Evolutionary conservation across 1,139 yeast species (phyloP), one percentile per base, ranked within the genome.

Genomic region (Yamadazyma siamensis): DNA sequence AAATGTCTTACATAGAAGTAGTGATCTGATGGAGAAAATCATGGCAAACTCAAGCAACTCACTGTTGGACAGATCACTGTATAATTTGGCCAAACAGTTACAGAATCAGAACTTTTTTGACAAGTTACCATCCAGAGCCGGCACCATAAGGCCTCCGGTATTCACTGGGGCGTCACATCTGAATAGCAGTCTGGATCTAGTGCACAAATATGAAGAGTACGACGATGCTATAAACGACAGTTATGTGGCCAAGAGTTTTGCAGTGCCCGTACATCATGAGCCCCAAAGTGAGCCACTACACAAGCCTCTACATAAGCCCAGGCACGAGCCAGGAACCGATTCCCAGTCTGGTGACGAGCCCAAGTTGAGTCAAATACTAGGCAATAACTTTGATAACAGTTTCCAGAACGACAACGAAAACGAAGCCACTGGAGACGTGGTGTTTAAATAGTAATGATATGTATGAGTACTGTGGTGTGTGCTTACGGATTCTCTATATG

Each of bases 61-160:
- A 13, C 31, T 27, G 20, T 23, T 26, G 15, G 38, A 40, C 13
- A 43, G 44, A 26, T 57, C 63, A 4, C 44, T 65, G 28, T 71
- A 65, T 38, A 62, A 51, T 31, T 55, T 67, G 44, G 73, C 72
- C 22, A 65, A 64, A 38, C 71, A 65, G 39, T 52, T 67, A 22
- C 51, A 60, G 16, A 45, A 47, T 21, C 71, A 69, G 10, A 46
- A 47, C 9, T 56, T 60, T 32, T 64, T 64, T 34, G 72, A 64
- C 33, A 66, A 65, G 39, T 43, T 64, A 13, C 47, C 47, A 7
- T 32, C 45, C n/a, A 35, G 43, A 29, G 69, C 71, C 11, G 53
- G 63, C 4, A 49, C 63, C 5, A 51, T 59, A 8, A 48, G 51
- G 20, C 48, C 53, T 7, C 41, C 43, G 31, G 29, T 39, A 24